Evolutionary conservation across 345 rosid species (phyloP).

Genomic region (Chamaenerion angustifolium): DNA sequence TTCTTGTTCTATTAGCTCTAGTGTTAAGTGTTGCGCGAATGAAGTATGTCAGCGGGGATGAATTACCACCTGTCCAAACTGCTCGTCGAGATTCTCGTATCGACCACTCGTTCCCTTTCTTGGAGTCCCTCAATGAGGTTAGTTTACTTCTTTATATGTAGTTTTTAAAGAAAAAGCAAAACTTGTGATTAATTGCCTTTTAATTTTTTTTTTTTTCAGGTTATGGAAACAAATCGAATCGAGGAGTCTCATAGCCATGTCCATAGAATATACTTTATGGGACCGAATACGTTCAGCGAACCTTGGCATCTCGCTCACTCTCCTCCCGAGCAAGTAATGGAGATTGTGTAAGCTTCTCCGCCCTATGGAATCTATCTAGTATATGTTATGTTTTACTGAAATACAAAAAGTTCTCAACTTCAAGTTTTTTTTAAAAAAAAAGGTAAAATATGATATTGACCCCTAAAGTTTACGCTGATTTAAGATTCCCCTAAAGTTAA

Average conservation of each 20-base stretch:
- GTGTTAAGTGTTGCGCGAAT: constrained; percentile 89
- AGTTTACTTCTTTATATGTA: not conserved
- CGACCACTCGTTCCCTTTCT: constrained; percentile 82
- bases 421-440: no score
- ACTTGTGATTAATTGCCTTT: no score
- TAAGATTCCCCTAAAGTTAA: no score
- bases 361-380: not conserved
- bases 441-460: no score
- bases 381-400: not conserved
- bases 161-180: not conserved
- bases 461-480: no score
- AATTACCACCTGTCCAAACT: constrained; percentile 44
- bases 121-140: constrained; percentile 92
- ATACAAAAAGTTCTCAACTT: no score
- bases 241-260: constrained; percentile 87
- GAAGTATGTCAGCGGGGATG: constrained; percentile 85
- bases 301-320: constrained; percentile 81
- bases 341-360: constrained; percentile 56
- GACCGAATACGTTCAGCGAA: constrained; percentile 74
- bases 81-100: constrained; percentile 51
- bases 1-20: constrained; percentile 69
- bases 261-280: constrained; percentile 84
- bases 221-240: constrained; percentile 70
- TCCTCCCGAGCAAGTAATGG: constrained; percentile 74
- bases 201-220: constrained; percentile 22